Conservation (phyloP, 306 rosid species). For the Vigna angularis region DNA sequence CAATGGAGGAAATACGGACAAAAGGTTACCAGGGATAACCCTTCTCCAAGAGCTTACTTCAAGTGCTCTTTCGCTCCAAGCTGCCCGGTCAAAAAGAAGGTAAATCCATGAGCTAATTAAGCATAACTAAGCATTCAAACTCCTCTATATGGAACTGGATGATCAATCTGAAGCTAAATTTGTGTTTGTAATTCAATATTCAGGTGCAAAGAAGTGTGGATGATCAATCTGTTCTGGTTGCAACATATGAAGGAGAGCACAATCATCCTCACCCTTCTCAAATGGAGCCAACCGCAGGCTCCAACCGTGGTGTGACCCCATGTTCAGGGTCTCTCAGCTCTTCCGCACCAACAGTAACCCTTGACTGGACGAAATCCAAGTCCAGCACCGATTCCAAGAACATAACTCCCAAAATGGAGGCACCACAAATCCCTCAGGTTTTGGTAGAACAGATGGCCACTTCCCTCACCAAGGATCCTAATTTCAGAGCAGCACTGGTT, state of each 20-base stretch:
- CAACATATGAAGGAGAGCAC: conserved; percentile 98
- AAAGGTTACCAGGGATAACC: conserved; percentile 97
- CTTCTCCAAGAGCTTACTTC: conserved; percentile 97
- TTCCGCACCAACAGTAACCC: conserved; percentile 56
- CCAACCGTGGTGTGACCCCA: conserved; percentile 53
- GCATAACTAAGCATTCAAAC: background rate
- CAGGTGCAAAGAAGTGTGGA: conserved; percentile 97
- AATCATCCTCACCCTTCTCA: conserved; percentile 80
- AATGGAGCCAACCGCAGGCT: conserved; percentile 59
- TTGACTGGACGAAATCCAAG: conserved; percentile 71
- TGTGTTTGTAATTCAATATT: conserved; percentile 41
- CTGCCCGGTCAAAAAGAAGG: conserved; percentile 98
- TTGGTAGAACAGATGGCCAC: conserved; percentile 96
- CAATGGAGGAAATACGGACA: conserved; percentile 99
- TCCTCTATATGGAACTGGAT: background rate
- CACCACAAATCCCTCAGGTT: conserved; percentile 63
- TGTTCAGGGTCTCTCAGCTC: conserved; percentile 51
- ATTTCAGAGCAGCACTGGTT: conserved; percentile 85
- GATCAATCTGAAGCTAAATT: conserved; percentile 15
- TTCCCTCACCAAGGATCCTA: conserved; percentile 91
- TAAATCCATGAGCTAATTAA: conserved; percentile 25
- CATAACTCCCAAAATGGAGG: conserved; percentile 49
- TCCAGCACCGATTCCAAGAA: conserved; percentile 47
- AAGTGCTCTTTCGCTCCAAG: conserved; percentile 96
- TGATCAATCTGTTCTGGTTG: conserved; percentile 85